phyloP scores from a whole-genome alignment of 2,329 filamentous ascomycete species.

The Beauveria medogensis region DNA sequence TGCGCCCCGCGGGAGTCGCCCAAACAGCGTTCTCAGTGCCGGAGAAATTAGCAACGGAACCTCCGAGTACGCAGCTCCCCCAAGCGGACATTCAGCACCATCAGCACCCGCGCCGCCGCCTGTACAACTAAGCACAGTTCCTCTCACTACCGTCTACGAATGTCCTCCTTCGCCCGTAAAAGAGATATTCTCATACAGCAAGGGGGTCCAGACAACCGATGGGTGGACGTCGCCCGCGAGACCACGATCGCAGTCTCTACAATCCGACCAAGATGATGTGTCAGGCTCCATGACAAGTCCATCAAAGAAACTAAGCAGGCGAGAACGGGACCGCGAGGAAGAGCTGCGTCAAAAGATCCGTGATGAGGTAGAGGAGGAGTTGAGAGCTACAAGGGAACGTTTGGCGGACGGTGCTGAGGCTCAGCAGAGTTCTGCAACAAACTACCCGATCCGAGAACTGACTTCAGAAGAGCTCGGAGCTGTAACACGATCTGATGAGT shows the following conservation, averaged over 20 bases:
- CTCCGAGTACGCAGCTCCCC: slow-evolving; percentile 49
- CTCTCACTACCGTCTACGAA: slow-evolving; percentile 72
- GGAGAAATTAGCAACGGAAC: slow-evolving; percentile 72
- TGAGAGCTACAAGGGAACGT: slow-evolving; percentile 62
- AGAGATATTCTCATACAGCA: slow-evolving; percentile 94
- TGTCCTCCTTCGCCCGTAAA: slow-evolving; percentile 65
- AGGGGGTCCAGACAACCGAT: slow-evolving; percentile 85
- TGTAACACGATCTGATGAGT: slow-evolving; percentile 86
- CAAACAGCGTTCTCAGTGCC: slow-evolving; percentile 77
- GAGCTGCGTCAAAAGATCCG: slow-evolving; percentile 78
- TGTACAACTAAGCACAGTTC: slow-evolving; percentile 66
- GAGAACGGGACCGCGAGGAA: slow-evolving; percentile 77
- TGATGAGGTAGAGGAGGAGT: slow-evolving; percentile 86
- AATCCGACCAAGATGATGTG: slow-evolving; percentile 54
- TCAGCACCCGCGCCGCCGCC: slow-evolving; percentile 20
- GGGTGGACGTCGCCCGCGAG: slow-evolving; percentile 55
- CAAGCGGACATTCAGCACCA: slow-evolving; percentile 33
- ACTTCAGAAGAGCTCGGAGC: slow-evolving; percentile 81
- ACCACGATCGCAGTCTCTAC: slow-evolving; percentile 30
- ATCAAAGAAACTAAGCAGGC: slow-evolving; percentile 68
- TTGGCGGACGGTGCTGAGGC: slow-evolving; percentile 35
- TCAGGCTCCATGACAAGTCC: slow-evolving; percentile 48
- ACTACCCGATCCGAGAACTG: slow-evolving; percentile 73
- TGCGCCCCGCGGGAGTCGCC: slow-evolving; percentile 63
- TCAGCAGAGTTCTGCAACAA: slow-evolving; percentile 26